phyloP scores from a whole-genome alignment of 805 yeast genomes.

The Candida xiaguanensis region DNA sequence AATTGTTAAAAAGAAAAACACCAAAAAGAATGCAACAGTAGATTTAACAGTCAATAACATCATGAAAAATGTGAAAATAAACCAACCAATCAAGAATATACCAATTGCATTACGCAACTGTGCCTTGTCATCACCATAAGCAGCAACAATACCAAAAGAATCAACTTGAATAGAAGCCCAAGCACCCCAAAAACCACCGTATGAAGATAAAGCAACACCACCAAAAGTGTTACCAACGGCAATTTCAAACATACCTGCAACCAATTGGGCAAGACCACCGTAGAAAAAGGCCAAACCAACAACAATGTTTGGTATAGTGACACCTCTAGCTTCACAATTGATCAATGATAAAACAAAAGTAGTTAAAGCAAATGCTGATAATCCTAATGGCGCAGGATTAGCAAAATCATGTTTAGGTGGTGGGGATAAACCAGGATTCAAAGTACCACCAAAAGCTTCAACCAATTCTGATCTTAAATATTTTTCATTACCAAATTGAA shows the following conservation, averaged over 20 bases:
- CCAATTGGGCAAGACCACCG: conserved; percentile 68
- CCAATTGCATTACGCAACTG: conserved; percentile 35
- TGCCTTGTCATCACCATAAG: conserved; percentile 23
- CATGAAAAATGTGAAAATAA: conserved; percentile 42
- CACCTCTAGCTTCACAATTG: conserved; percentile 68
- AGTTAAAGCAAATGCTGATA: conserved; percentile 67
- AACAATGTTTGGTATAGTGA: conserved; percentile 54
- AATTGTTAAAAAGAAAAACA: conserved; percentile 38
- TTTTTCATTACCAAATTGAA: conserved; percentile 69
- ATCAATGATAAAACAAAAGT: conserved; percentile 62
- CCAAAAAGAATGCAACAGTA: conserved; percentile 38
- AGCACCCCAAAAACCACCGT: conserved; percentile 76
- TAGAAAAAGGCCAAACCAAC: conserved; percentile 66
- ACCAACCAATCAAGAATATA: conserved; percentile 39
- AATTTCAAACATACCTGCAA: conserved; percentile 76
- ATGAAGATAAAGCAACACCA: conserved; percentile 57
- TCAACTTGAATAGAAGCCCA: conserved; percentile 57
- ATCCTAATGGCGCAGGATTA: conserved; percentile 74
- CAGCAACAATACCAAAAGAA: conserved; percentile 34
- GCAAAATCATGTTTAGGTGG: conserved; percentile 46
- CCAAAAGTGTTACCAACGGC: conserved; percentile 76
- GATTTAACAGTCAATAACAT: conserved; percentile 40
- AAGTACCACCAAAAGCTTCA: conserved; percentile 78
- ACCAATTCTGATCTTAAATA: conserved; percentile 58
- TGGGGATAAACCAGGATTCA: conserved; percentile 59